These are phyloP conservation scores for Boletus holoroseus DNA, from an alignment of 1,284 basidiomycete genomes.

Conservation along the genomic window DNA sequence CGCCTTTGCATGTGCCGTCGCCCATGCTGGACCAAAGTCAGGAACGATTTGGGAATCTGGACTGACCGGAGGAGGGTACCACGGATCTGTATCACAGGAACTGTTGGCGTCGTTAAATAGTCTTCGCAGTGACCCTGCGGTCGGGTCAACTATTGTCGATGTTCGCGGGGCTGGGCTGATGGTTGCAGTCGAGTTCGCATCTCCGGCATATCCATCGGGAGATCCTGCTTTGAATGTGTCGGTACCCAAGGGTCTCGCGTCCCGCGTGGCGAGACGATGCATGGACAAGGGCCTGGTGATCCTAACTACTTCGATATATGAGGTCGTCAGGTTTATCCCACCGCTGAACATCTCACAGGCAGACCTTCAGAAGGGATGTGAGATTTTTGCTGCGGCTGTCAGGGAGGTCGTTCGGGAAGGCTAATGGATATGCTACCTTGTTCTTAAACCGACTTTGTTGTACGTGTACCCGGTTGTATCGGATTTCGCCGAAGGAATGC, in stretches of 20 bases:
- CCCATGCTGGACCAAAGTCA: too few relatives aligned
- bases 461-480: not conserved
- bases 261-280: conserved; percentile 74
- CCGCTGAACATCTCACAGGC: conserved; percentile 59
- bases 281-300: conserved; percentile 80
- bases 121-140: conserved; percentile 47
- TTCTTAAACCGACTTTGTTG: not conserved
- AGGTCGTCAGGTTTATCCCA: conserved; percentile 77
- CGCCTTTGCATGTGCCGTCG: too few relatives aligned
- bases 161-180: conserved; percentile 77
- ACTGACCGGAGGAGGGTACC: too few relatives aligned
- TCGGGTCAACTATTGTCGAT: conserved; percentile 62
- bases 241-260: conserved; percentile 63
- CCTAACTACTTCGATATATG: conserved; percentile 74
- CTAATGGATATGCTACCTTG: conserved; percentile 15
- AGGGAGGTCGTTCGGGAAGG: conserved; percentile 57
- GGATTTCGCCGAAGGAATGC: not conserved
- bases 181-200: conserved; percentile 77
- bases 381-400: conserved; percentile 58
- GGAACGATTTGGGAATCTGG: too few relatives aligned
- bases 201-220: conserved; percentile 44
- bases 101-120: conserved; percentile 58
- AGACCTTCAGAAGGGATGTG: conserved; percentile 55
- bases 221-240: conserved; percentile 40
- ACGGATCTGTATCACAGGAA: conserved; percentile 70